phyloP scores from a whole-genome alignment of 2,329 filamentous ascomycete species.

The Aureobasidium sp. region DNA sequence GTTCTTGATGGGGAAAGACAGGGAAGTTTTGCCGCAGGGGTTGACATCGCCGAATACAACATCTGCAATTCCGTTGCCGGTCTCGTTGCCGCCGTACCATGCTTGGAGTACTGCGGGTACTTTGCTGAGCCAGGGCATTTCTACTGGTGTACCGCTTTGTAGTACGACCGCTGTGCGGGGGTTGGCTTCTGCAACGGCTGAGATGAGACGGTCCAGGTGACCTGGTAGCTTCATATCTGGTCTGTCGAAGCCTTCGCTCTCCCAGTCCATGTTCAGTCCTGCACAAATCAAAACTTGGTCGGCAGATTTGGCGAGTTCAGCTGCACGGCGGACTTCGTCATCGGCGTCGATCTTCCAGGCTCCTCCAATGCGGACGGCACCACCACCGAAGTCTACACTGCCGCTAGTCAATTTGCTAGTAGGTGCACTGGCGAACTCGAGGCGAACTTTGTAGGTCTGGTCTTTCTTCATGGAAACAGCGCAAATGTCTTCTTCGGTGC shows the following conservation, averaged over 20 bases:
- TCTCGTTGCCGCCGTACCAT: constrained; percentile 61
- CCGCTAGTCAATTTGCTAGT: neutral
- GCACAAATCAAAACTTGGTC: constrained; percentile 61
- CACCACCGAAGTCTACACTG: neutral
- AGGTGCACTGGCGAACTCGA: too few relatives aligned
- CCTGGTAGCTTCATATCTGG: constrained; percentile 52
- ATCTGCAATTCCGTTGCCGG: constrained; percentile 67
- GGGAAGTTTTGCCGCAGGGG: constrained; percentile 57
- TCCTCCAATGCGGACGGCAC: neutral
- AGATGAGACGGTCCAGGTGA: constrained; percentile 56
- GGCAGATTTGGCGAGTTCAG: too few relatives aligned
- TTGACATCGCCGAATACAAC: constrained; percentile 68
- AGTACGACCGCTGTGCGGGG: too few relatives aligned
- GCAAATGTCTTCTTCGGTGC: constrained; percentile 15
- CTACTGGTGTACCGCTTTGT: constrained; percentile 59
- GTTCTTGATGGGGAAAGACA: neutral
- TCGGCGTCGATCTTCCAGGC: neutral
- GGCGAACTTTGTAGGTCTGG: neutral
- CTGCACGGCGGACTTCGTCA: too few relatives aligned
- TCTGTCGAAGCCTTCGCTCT: constrained; percentile 50
- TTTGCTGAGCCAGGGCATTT: constrained; percentile 20
- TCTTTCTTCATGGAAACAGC: constrained; percentile 46
- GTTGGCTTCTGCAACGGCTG: too few relatives aligned
- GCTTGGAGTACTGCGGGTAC: constrained; percentile 12
- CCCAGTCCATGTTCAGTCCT: constrained; percentile 35